Base-by-base conservation (phyloP, 768 basidiomycete species). In the Kwoniella shandongensis region DNA sequence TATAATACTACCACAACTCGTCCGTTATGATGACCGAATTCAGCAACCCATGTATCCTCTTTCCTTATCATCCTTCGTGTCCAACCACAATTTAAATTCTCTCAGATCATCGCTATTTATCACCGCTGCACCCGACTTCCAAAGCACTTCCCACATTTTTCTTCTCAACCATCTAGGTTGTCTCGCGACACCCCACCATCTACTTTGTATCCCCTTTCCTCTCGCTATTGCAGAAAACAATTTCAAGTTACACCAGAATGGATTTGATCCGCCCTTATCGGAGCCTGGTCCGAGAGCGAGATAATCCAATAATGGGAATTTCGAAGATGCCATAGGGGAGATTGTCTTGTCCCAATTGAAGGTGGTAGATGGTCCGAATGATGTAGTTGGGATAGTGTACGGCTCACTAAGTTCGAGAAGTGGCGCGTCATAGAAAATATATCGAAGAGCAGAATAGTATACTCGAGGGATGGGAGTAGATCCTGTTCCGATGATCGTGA, bases 361-460 rank as follows among this genome's bases (percentile, higher is more conserved):
- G 20, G 18, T 51, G 1, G 44, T 40, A 18, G 35, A n/a, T 29
- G 64, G 60, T 7, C 56, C 61, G 8, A 27, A 39, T 2, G 12
- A 8, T 1, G 49, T 54, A 20, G 53, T 49, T 4, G 58, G 45
- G 10, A 63, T 57, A 3, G 39, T 32, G 32, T 54, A 44, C 5
- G 61, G 61, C 17, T 50, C 22, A 17, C 38, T 26, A n/a, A 66
- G 51, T 0, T 23, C 35, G 0, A 52, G 39, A 1, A 69, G 25
- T 4, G 67, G 64, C 3, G 58, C 67, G 40, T 70, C 69, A 44
- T 58, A 59, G 61, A 70, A 70, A 18, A 70, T 53, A 27, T 59
- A 57, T 27, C 69, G 63, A 4, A 42, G 7, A 8, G 35, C n/a
- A 25, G 39, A 38, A 27, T 55, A 20, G 29, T 61, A 53, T 12